Base-by-base conservation (phyloP, 2,329 filamentous ascomycete species). In the Colletotrichum sp. region DNA sequence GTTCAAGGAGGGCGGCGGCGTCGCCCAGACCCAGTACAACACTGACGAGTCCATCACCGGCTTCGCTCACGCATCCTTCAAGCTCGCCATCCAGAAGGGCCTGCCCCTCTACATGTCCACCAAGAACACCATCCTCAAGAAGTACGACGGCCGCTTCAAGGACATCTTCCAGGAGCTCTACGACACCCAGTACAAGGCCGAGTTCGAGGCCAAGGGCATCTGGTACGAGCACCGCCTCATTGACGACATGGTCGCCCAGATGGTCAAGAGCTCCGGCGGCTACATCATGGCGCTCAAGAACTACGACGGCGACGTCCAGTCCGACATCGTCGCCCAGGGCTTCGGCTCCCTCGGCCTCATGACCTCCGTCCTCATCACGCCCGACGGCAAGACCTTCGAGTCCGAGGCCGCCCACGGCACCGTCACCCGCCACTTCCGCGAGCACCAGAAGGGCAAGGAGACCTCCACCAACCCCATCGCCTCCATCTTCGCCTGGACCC, bases 151-250 rank as follows among this genome's bases (percentile, higher is more conserved):
- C 69, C 92, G 95, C 82, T 99, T 99, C 92, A 99, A 99, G 93
- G 97, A 99, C 84, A 98, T 99, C 86, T 99, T 99, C 93, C 95
- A 99, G 91, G 95, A 98, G 83, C 92, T 99, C 82, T 99, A 96
- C 88, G 95, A 99, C 78, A 91, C 90, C 75, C 89, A 93, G 81
- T 99, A 99, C 90, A 94, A 95, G 90, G 90, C 92, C 85, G 91
- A 95, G 60, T 99, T 99, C 81, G 96, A 98, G 85, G 93, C 93
- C 83, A 95, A 96, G 90, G 92, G 92, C 78, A 98, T 99, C 88
- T 99, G 97, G 97, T 99, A 99, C 85, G 97, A 99, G 93, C 97
- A 99, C 89, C 95, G 97, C 83, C 91, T 99, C 80, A 99, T 99
- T 83, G 97, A 99, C 88, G 97, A 99, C 88, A 99, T 99, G 97